These are phyloP conservation scores for Phytopythium helicoides DNA, from an alignment of 352 stramenopile genomes.

Conservation along the genomic window DNA sequence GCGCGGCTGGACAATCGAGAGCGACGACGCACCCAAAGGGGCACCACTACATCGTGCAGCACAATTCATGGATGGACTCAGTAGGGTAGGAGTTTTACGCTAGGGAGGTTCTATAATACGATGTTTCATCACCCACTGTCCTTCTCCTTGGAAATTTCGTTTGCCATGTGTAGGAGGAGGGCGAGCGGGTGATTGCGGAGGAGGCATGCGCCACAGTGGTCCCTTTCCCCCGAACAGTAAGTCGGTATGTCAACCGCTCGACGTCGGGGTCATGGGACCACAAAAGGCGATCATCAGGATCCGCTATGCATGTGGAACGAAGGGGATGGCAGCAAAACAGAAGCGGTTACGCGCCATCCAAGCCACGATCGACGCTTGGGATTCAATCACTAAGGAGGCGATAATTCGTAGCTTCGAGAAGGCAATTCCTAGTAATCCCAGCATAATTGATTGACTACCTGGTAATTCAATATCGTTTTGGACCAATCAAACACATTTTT, in stretches of 20 bases:
- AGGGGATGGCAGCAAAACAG: too few relatives aligned
- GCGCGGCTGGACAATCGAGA: too few relatives aligned
- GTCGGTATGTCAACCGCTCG: neutral
- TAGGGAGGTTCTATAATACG: constrained; percentile 4
- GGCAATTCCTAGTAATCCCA: neutral
- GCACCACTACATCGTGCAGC: too few relatives aligned
- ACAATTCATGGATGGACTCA: too few relatives aligned
- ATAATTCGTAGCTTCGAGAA: constrained; percentile 2
- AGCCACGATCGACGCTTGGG: neutral
- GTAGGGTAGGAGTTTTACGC: too few relatives aligned
- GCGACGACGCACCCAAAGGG: too few relatives aligned
- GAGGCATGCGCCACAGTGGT: constrained; percentile 5
- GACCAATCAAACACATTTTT: too few relatives aligned
- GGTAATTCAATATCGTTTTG: too few relatives aligned
- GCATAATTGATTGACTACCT: too few relatives aligned
- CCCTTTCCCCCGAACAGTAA: neutral
- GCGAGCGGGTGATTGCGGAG: constrained; percentile 3
- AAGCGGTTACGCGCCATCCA: neutral
- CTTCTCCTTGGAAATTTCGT: constrained; percentile 22
- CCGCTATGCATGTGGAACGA: too few relatives aligned
- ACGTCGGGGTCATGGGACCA: too few relatives aligned
- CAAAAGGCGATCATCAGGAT: too few relatives aligned
- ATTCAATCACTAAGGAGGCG: neutral
- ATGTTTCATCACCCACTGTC: constrained; percentile 9
- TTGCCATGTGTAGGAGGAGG: constrained; percentile 15